Conservation (phyloP, 305 asterid species). For the Fraxinus ornus region DNA sequence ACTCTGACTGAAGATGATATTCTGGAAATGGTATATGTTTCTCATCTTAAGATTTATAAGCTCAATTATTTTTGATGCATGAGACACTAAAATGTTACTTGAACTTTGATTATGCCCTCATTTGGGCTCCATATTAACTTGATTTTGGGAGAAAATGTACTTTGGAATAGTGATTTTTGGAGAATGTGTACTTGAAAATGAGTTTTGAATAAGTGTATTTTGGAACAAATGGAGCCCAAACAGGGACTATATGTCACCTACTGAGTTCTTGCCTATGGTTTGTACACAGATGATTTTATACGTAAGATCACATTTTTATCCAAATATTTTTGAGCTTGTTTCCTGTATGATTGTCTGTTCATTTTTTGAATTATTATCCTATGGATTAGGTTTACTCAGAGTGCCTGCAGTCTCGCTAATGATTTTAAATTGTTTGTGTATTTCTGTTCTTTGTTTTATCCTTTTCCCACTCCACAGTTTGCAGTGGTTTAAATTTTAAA, state of each 20-base stretch:
- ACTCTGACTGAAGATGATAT: slow-evolving; percentile 82
- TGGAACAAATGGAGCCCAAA: no score
- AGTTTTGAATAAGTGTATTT: no score
- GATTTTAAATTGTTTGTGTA: not conserved
- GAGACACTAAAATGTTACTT: slow-evolving; percentile 18
- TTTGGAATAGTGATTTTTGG: no score
- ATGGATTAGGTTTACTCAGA: not conserved
- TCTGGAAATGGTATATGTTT: slow-evolving; percentile 71
- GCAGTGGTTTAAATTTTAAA: not conserved
- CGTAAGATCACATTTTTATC: not conserved
- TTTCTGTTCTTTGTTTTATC: not conserved
- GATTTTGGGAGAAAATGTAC: no score
- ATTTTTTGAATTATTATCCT: not conserved
- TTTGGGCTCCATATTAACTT: no score
- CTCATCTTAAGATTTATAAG: slow-evolving; percentile 27
- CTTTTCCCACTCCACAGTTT: not conserved
- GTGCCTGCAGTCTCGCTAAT: not conserved
- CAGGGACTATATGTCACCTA: not conserved
- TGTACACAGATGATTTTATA: not conserved
- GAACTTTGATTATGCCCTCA: not conserved
- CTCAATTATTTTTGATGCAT: slow-evolving; percentile 19
- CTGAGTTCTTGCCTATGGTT: not conserved
- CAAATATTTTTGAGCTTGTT: not conserved
- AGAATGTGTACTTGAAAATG: no score
- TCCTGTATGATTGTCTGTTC: not conserved